Base-by-base conservation (phyloP, 805 yeast genomes). In the Tetrapisispora namnaoensis region DNA sequence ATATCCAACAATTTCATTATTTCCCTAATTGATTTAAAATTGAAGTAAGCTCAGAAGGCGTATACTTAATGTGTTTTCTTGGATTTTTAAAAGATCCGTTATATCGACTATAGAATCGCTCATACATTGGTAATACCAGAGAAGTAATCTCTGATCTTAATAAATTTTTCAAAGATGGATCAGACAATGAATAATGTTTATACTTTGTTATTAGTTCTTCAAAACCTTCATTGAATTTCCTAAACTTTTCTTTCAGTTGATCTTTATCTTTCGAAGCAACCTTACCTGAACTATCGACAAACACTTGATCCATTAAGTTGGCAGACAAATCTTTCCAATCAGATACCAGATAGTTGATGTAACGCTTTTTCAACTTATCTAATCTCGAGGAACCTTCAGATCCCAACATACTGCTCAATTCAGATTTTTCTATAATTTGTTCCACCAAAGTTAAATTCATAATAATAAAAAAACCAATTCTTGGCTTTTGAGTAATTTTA, bases 271-370 rank as follows among this genome's bases (percentile, higher is more conserved):
- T 84, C n/a, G 80, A 79, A 6, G 45, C 24, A 20, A 48, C 37
- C 54, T 70, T 75, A 35, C 76, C 77, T 18, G 63, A 49, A 38
- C 77, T 74, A 47, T 72, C 72, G 20, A 76, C 72, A 30, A 80
- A 80, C 14, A 83, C 80, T 1, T 95, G 84, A 57, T 85, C 95
- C 75, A 91, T 81, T 44, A 91, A 73, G 46, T 78, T 75, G 21
- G 86, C 74, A 3, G 95, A 88, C 22, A 86, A 80, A 50, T 74
- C 74, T 54, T 84, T 83, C 98, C 98, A 91, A 54, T 78, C 83
- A 44, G 76, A 59, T 70, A 88, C 73, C 61, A 88, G 86, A 56
- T 80, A 69, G 57, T 82, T 84, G 57, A 85, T 67, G 42, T 83
- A 87, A 52, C 90, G 71, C 61, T 85, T 88, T 58, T 82, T 80